Conservation (phyloP, 73 alveolate genomes). For the Loxodes magnus region DNA sequence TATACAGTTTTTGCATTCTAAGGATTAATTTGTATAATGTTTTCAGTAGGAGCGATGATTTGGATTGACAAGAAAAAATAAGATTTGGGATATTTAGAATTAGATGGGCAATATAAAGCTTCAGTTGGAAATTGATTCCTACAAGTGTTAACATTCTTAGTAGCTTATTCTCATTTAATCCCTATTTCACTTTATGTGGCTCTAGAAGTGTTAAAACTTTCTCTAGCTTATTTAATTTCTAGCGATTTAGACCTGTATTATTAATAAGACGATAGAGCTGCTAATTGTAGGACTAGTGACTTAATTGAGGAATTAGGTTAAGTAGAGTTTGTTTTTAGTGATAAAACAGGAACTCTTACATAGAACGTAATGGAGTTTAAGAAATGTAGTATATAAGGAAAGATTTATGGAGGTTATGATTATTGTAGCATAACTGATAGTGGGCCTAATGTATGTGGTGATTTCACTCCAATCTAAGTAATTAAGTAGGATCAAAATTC, state of each 20-base stretch:
- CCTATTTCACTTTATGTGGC: slow-evolving; percentile 95
- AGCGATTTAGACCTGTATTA: slow-evolving; percentile 29
- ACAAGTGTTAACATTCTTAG: slow-evolving; percentile 11
- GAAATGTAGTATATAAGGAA: slow-evolving; percentile 54
- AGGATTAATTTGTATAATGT: slow-evolving; percentile 28
- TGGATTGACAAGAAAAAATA: slow-evolving; percentile 29
- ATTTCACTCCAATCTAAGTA: slow-evolving; percentile 8
- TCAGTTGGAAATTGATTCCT: slow-evolving; percentile 15
- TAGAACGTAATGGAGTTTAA: slow-evolving; percentile 70
- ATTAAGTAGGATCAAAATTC: slow-evolving; percentile 5
- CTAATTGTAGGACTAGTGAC: slow-evolving; percentile 76
- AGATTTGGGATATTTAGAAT: slow-evolving; percentile 18
- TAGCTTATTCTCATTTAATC: slow-evolving; percentile 72
- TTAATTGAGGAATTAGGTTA: slow-evolving; percentile 92
- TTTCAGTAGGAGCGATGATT: slow-evolving; percentile 16
- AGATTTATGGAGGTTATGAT: slow-evolving; percentile 54
- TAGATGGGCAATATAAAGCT: slow-evolving; percentile 4
- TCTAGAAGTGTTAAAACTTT: slow-evolving; percentile 88
- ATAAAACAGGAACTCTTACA: slow-evolving; percentile 93
- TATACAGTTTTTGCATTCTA: slow-evolving; percentile 35
- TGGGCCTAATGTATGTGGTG: slow-evolving; percentile 14
- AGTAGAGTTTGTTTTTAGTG: slow-evolving; percentile 75
- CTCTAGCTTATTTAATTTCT: slow-evolving; percentile 51
- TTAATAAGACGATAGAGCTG: slow-evolving; percentile 39
- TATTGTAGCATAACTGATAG: too few relatives aligned